A percentile compares a stretch with the other conserved stretches of the same genome.
Conservation (phyloP, 2,329 filamentous ascomycete species). For the Colletotrichum aenigma region DNA sequence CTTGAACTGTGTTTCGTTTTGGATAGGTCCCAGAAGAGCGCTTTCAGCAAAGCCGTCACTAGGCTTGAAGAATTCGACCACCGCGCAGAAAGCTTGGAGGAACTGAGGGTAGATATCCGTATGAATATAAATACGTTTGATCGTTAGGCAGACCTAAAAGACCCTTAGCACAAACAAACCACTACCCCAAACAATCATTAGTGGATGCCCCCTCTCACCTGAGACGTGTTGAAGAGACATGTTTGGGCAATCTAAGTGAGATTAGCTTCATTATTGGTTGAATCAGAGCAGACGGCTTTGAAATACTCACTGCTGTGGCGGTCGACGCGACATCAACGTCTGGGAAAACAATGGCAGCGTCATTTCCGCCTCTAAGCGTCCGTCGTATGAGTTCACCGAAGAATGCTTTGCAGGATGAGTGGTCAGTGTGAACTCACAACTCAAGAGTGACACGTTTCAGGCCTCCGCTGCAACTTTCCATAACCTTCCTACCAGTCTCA, state of each 20-base stretch:
- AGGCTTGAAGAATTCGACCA: background rate
- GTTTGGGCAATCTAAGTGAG: background rate
- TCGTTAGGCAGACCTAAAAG: background rate
- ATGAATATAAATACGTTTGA: background rate
- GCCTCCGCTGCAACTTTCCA: background rate
- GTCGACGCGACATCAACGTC: background rate
- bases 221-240: background rate
- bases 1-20: background rate
- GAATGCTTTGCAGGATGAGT: background rate
- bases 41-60: background rate
- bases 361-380: background rate
- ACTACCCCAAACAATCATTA: background rate
- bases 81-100: background rate
- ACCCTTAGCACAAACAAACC: background rate
- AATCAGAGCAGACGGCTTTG: background rate
- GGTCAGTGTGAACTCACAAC: background rate
- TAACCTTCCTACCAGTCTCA: background rate
- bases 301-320: background rate
- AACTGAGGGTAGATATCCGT: background rate
- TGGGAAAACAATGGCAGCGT: background rate
- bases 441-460: background rate
- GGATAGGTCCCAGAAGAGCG: background rate
- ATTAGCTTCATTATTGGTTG: background rate
- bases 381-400: background rate
- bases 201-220: background rate